Evolutionary conservation across 805 yeast species (phyloP), one percentile per base, ranked within the genome.

Genomic region (Starmerella bombi): DNA sequence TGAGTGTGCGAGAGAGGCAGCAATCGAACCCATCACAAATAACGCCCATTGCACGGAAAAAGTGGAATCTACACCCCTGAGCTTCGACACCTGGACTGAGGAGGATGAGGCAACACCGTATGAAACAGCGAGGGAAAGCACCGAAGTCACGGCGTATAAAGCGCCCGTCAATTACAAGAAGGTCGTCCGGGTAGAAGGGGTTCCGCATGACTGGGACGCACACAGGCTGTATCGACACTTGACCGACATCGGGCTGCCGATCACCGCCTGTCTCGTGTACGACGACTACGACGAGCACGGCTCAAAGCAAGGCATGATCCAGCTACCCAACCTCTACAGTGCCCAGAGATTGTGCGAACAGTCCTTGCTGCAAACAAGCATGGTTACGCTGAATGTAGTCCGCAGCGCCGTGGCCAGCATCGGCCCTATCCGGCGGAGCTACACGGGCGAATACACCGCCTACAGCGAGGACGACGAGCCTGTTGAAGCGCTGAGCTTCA

Each of bases 111-210:
- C n/a, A n/a, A n/a, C n/a, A n/a, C n/a, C n/a, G n/a, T n/a, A n/a
- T n/a, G n/a, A n/a, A n/a, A n/a, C n/a, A n/a, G n/a, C n/a, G n/a
- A n/a, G n/a, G n/a, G n/a, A n/a, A n/a, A n/a, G n/a, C n/a, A n/a
- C n/a, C n/a, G n/a, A n/a, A n/a, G n/a, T n/a, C n/a, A n/a, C n/a
- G n/a, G n/a, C n/a, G n/a, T n/a, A n/a, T n/a, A n/a, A n/a, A n/a
- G n/a, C n/a, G n/a, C n/a, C n/a, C n/a, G n/a, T n/a, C n/a, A n/a
- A n/a, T n/a, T n/a, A n/a, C 7, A 23, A 12, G 10, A 23, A 23
- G 12, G 50, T 61, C 9, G 51, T 41, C 10, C 42, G 51, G 14
- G 41, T 47, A 2, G 46, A 37, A 5, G 46, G 48, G 1, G 15
- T 48, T 10, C 51, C 51, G 1, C n/a, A n/a, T 6, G 25, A 30